Conservation (phyloP, 805 yeast genomes). For the Zygoascus tannicola region DNA sequence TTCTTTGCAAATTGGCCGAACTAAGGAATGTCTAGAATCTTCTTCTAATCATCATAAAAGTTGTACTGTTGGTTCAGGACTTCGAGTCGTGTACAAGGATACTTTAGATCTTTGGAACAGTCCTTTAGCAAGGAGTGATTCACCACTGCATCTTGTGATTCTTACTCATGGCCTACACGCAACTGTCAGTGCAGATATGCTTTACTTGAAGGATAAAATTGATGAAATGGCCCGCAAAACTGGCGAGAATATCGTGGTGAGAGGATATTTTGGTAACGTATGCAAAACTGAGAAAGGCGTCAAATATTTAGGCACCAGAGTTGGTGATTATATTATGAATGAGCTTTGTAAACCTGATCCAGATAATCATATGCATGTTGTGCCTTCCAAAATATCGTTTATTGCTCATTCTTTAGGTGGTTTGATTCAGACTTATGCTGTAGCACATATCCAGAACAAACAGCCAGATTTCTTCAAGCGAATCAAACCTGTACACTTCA, state of each 20-base stretch:
- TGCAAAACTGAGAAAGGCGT: slow-evolving; percentile 88
- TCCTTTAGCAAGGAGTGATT: slow-evolving; percentile 42
- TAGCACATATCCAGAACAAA: slow-evolving; percentile 58
- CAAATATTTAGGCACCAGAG: slow-evolving; percentile 68
- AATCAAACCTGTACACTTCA: slow-evolving; percentile 65
- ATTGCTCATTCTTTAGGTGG: slow-evolving; percentile 95
- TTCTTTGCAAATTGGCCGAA: slow-evolving; percentile 44
- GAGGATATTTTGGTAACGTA: slow-evolving; percentile 76
- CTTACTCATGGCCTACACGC: slow-evolving; percentile 91
- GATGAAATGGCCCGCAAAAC: slow-evolving; percentile 39
- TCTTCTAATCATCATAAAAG: slow-evolving; percentile 1
- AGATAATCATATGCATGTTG: slow-evolving; percentile 10
- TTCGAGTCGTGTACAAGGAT: slow-evolving; percentile 35
- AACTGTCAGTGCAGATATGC: slow-evolving; percentile 82
- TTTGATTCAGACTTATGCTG: slow-evolving; percentile 79
- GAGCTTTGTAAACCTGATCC: slow-evolving; percentile 38
- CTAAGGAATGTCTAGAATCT: slow-evolving; percentile 17
- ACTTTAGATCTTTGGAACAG: slow-evolving; percentile 69
- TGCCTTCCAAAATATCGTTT: slow-evolving; percentile 58
- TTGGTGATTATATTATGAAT: slow-evolving; percentile 62
- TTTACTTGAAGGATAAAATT: slow-evolving; percentile 72
- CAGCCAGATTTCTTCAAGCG: slow-evolving; percentile 59
- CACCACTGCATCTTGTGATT: slow-evolving; percentile 74
- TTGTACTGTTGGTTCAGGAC: slow-evolving; percentile 3
- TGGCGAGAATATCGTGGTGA: slow-evolving; percentile 60